These are phyloP conservation scores for Solioccasus polychromus DNA, from an alignment of 768 basidiomycete species.

Conservation along the genomic window DNA sequence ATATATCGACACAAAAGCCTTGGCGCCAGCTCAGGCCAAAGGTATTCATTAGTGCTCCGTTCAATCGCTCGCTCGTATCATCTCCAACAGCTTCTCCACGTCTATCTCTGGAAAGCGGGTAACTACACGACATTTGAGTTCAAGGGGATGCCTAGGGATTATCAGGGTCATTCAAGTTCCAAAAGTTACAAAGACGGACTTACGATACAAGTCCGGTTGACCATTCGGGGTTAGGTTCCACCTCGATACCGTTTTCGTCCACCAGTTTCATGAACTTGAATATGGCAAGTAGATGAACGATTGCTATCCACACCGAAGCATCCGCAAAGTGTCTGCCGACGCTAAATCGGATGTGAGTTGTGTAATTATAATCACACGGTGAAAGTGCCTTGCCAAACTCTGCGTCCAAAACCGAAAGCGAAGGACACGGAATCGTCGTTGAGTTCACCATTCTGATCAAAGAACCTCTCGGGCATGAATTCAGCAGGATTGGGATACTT, in stretches of 20 bases:
- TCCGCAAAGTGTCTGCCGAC: slow-evolving; percentile 31
- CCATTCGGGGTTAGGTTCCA: slow-evolving; percentile 25
- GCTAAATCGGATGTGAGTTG: slow-evolving; percentile 12
- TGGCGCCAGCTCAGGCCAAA: not conserved
- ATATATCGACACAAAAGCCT: not conserved
- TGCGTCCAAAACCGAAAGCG: slow-evolving; percentile 30
- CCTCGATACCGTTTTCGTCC: slow-evolving; percentile 25
- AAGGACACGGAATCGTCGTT: slow-evolving; percentile 22
- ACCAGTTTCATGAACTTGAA: slow-evolving; percentile 30
- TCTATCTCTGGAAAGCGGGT: slow-evolving; percentile 17
- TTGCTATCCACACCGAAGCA: slow-evolving; percentile 31
- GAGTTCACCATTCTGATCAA: slow-evolving; percentile 22
- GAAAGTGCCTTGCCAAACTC: slow-evolving; percentile 20
- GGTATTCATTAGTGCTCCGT: not conserved
- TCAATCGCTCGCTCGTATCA: slow-evolving; percentile 14
- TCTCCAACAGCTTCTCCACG: slow-evolving; percentile 12
- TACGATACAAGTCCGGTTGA: slow-evolving; percentile 29
- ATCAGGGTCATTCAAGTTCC: slow-evolving; percentile 2
- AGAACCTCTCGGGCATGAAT: slow-evolving; percentile 30
- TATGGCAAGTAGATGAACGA: slow-evolving; percentile 28
- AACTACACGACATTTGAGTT: slow-evolving; percentile 28
- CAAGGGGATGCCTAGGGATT: slow-evolving; percentile 25
- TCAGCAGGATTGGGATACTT: slow-evolving; percentile 26
- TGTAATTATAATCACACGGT: not conserved
- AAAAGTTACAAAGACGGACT: slow-evolving; percentile 3